phyloP scores from a whole-genome alignment of 352 stramenopile species.

The Blastocystis sp. region DNA sequence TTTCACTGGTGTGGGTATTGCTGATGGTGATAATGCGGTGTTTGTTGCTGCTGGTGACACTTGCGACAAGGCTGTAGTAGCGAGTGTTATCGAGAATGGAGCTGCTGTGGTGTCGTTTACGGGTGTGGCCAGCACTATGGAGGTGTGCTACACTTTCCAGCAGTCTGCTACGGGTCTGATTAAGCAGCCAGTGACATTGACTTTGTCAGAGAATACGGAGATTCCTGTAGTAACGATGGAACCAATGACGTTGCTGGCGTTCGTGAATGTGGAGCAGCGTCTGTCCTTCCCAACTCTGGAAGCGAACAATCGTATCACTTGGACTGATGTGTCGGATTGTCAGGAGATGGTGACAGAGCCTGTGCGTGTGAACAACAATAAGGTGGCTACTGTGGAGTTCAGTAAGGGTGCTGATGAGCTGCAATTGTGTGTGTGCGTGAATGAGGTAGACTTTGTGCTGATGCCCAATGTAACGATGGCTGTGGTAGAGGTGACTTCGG shows the following conservation, averaged over 20 bases:
- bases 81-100: neutral
- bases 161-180: neutral
- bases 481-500: neutral
- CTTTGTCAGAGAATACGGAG: neutral
- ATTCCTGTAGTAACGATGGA: neutral
- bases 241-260: neutral
- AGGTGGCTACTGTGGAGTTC: conserved; percentile 43
- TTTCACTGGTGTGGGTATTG: conserved; percentile 23
- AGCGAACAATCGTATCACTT: conserved; percentile 4
- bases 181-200: conserved; percentile 48
- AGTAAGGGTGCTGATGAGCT: neutral
- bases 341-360: conserved; percentile 13
- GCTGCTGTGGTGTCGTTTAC: neutral
- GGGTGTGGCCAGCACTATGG: neutral
- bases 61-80: neutral
- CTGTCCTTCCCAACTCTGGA: conserved; percentile 14
- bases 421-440: conserved; percentile 47
- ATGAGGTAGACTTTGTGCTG: conserved; percentile 39
- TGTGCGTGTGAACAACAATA: conserved; percentile 50
- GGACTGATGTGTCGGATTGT: conserved; percentile 16
- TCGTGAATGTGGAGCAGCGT: conserved; percentile 58
- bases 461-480: conserved; percentile 58
- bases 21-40: neutral
- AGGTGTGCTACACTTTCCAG: conserved; percentile 43
- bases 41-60: conserved; percentile 21